These are phyloP conservation scores for Fusarium miscanthi DNA, from an alignment of 2,329 filamentous ascomycete genomes.

Conservation along the genomic window DNA sequence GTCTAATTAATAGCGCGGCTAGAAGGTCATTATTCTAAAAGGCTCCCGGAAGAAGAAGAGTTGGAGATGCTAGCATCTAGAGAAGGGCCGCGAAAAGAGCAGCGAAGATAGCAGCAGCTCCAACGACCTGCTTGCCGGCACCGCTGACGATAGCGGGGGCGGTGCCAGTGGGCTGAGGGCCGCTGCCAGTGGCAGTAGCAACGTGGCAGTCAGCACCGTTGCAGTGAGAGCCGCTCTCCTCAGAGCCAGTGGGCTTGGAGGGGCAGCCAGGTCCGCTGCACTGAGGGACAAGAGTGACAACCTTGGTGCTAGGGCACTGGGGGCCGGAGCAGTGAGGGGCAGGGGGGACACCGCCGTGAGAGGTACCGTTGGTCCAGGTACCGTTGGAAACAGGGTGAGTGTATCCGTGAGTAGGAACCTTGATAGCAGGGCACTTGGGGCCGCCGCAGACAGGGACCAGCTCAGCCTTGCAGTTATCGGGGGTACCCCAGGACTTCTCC, in stretches of 20 bases:
- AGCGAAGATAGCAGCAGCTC: slow-evolving; percentile 30
- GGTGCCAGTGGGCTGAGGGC: background rate
- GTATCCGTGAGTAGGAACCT: background rate
- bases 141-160: slow-evolving; percentile 22
- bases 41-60: background rate
- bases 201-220: background rate
- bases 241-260: background rate
- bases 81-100: slow-evolving; percentile 30
- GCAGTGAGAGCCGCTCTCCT: background rate
- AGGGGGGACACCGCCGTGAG: background rate
- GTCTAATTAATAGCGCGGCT: background rate
- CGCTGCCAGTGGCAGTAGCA: background rate
- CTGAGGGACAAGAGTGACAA: background rate
- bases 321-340: background rate
- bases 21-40: background rate
- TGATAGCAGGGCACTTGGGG: slow-evolving; percentile 4
- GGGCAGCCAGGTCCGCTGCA: background rate
- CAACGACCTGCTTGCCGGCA: slow-evolving; percentile 35
- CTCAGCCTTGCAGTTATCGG: background rate
- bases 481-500: slow-evolving; percentile 24
- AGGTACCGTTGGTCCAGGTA: background rate
- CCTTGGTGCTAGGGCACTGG: background rate
- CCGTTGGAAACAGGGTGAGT: background rate
- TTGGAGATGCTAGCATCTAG: slow-evolving; percentile 7
- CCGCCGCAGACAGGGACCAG: slow-evolving; percentile 4